phyloP scores from a whole-genome alignment of 352 stramenopile species.

The Globisporangium nodosum region DNA sequence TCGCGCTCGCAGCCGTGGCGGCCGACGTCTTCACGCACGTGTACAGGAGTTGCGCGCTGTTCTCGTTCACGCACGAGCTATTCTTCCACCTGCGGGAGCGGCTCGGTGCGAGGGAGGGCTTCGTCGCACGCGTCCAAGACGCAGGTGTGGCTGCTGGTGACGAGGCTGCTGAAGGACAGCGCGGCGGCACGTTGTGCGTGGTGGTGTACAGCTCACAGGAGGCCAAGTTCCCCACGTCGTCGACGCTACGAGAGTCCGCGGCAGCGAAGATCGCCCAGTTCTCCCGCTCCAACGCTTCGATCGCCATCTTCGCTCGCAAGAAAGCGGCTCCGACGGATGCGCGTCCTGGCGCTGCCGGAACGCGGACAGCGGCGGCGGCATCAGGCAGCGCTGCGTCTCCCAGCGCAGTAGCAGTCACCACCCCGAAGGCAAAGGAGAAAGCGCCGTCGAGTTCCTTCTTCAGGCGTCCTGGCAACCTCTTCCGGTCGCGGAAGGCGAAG shows the following conservation, averaged over 20 bases:
- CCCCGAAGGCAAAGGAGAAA: neutral
- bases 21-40: constrained; percentile 45
- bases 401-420: neutral
- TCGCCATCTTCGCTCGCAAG: constrained; percentile 16
- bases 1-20: constrained; percentile 39
- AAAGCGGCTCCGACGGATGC: neutral
- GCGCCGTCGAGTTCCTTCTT: constrained; percentile 19
- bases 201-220: constrained; percentile 28
- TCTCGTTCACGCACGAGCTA: constrained; percentile 38
- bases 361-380: neutral
- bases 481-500: constrained; percentile 16
- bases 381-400: neutral
- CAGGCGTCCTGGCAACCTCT: constrained; percentile 18
- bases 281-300: constrained; percentile 5
- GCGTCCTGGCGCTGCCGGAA: neutral
- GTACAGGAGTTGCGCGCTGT: constrained; percentile 46
- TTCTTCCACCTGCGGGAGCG: constrained; percentile 42
- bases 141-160: neutral
- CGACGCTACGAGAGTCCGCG: constrained; percentile 18
- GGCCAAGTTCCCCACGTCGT: constrained; percentile 18
- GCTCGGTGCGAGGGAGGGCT: constrained; percentile 32
- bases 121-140: constrained; percentile 27
- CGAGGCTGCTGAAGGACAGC: neutral
- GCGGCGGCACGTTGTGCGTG: neutral
- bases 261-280: constrained; percentile 35